A percentile compares a stretch with the other conserved stretches of the same genome.
These are phyloP conservation scores for Chondrostereum purpureum DNA, from an alignment of 1,284 basidiomycete species.

Conservation along the genomic window DNA sequence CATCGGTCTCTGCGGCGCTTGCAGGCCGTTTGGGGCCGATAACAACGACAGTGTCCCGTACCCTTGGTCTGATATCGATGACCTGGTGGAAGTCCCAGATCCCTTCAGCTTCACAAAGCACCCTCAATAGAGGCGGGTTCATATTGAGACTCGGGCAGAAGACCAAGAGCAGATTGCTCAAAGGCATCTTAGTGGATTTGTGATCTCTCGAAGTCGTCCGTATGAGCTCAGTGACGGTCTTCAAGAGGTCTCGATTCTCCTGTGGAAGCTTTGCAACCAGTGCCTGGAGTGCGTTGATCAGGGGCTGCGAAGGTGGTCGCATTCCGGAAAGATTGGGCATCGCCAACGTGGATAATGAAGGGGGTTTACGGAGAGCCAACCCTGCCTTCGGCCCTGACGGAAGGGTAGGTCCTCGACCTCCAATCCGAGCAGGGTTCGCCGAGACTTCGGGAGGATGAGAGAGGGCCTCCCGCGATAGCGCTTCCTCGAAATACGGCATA, in stretches of 20 bases:
- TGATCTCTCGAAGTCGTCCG: constrained; percentile 55
- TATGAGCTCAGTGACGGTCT: constrained; percentile 69
- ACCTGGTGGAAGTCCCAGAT: constrained; percentile 45
- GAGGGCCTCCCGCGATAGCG: constrained; percentile 51
- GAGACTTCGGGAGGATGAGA: constrained; percentile 25
- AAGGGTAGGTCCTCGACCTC: constrained; percentile 27
- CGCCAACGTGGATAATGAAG: constrained; percentile 69
- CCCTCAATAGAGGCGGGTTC: constrained; percentile 66
- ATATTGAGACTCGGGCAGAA: constrained; percentile 79
- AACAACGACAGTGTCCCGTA: not conserved
- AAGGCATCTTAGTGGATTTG: constrained; percentile 76
- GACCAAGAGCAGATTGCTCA: constrained; percentile 74
- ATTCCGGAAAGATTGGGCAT: constrained; percentile 57
- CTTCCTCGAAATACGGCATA: constrained; percentile 69
- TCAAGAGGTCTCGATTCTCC: constrained; percentile 68
- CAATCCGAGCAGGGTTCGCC: constrained; percentile 14
- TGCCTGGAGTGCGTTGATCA: constrained; percentile 45
- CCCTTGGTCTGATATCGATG: not conserved
- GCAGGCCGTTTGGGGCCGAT: not conserved
- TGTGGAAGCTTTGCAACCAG: constrained; percentile 60
- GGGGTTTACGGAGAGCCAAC: constrained; percentile 58
- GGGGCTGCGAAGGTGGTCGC: constrained; percentile 49
- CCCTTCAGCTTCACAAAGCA: constrained; percentile 63
- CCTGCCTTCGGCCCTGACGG: constrained; percentile 36
- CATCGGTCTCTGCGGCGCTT: not conserved